Evolutionary conservation across 1,284 basidiomycete species (phyloP), one percentile per base, ranked within the genome.

Genomic region (Fereydounia khargensis): DNA sequence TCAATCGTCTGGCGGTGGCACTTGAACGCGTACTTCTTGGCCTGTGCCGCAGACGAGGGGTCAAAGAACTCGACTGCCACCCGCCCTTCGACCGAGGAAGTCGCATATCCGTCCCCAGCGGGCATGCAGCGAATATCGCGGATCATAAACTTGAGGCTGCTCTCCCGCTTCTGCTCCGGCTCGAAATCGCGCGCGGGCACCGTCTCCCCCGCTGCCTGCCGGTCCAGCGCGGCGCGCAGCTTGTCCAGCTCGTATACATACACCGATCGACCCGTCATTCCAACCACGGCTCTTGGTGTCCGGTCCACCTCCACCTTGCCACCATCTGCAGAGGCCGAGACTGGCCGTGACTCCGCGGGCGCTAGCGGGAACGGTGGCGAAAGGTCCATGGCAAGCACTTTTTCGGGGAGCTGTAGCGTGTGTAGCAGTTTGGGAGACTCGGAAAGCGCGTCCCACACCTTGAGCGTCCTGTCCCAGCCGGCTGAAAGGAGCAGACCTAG

Each of bases 61-160:
- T 96, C 90, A 70, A 97, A 92, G 78, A 95, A 97, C 76, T 99
- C 95, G 32, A 98, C 92, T 0, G 92, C 91, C 45, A 98, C 91
- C 30, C 94, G 83, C 0, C 94, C 94, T 75, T 99, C 95, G 14
- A 96, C 89, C 0, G 90, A 94, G 0, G 86, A 88, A 0, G 87
- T 90, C 1, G 91, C 91, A 77, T 89, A 98, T 8, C 94, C 91
- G 79, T 91, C 84, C 0, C 91, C 92, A 67, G 89, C 86, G 0
- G 83, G 82, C 91, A 96, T 97, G 72, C 89, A 91, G 14, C 87
- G 87, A 32, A 98, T 78, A 42, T 86, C 86, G 39, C 91, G 79
- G 24, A 92, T 92, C 86, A 97, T 88, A 76, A 88, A 97, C 78
- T 96, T 97, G 56, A 99, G 78, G 59, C 88, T 89, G 73, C 88